Conservation (phyloP, 2,329 filamentous ascomycete species). For the Tolypocladium sp. region DNA sequence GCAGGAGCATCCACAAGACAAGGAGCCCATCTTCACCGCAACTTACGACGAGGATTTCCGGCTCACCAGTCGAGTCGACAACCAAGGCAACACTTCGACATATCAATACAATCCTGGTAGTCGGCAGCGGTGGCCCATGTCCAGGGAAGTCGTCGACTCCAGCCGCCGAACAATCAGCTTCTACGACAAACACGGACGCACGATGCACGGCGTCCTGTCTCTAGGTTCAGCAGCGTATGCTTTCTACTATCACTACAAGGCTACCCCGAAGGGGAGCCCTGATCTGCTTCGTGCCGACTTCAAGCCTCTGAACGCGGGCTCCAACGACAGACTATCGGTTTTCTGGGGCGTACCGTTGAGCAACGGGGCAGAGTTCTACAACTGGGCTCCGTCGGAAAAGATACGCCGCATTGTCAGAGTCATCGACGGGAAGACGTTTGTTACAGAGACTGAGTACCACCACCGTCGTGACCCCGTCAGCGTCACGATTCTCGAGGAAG, state of each 20-base stretch:
- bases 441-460: conserved; percentile 22
- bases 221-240: conserved; percentile 17
- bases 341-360: conserved; percentile 23
- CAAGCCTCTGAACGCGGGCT: conserved; percentile 7
- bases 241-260: conserved; percentile 26
- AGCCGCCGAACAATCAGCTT: conserved; percentile 14
- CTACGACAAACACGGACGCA: conserved; percentile 24
- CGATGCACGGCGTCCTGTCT: conserved; percentile 18
- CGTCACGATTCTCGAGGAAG: conserved; percentile 18
- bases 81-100: conserved; percentile 10
- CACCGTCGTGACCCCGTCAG: conserved; percentile 27
- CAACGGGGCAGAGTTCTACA: conserved; percentile 15
- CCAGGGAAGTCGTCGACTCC: conserved; percentile 14
- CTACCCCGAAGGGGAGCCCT: conserved; percentile 18
- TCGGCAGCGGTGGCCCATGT: conserved; percentile 13
- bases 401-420: conserved; percentile 22
- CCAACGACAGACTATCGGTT: conserved; percentile 18
- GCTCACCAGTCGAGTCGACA: conserved; percentile 13
- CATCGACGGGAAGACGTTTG: conserved; percentile 14
- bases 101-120: conserved; percentile 14
- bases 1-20: conserved; percentile 10
- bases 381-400: conserved; percentile 25
- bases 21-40: conserved; percentile 13
- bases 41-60: conserved; percentile 18
- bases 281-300: conserved; percentile 24